phyloP scores from a whole-genome alignment of 768 basidiomycete species.

The Lactifluus rugatus region DNA sequence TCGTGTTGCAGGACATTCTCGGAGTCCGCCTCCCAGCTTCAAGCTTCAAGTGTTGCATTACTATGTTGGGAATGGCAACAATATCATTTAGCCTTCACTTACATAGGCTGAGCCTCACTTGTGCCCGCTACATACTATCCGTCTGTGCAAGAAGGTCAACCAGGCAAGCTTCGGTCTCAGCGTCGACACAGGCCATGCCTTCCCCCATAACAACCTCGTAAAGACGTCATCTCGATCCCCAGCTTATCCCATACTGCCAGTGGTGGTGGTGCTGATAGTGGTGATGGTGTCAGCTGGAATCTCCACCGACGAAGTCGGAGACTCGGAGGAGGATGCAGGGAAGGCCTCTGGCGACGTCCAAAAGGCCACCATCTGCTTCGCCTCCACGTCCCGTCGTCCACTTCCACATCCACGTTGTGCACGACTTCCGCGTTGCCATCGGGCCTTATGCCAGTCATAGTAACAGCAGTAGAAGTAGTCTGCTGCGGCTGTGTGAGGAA shows the following conservation, averaged over 20 bases:
- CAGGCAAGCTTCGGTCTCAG: not conserved
- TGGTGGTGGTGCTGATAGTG: not conserved
- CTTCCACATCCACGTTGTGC: not conserved
- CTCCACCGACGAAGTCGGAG: not conserved
- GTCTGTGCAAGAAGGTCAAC: not conserved
- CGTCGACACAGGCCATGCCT: not conserved
- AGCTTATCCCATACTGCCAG: not conserved
- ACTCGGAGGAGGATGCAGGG: not conserved
- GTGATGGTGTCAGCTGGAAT: not conserved
- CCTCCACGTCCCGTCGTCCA: too few species aligned
- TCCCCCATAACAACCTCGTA: not conserved
- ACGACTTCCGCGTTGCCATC: not conserved
- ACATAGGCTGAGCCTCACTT: too few species aligned
- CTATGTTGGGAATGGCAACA: too few species aligned
- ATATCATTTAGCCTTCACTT: too few species aligned
- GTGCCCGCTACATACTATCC: not conserved
- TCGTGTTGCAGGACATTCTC: constrained; percentile 12
- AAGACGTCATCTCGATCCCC: not conserved
- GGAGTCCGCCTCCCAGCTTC: not conserved
- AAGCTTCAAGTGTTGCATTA: not conserved
- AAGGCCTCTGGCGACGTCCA: constrained; percentile 13
- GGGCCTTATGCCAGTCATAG: not conserved
- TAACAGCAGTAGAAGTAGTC: not conserved
- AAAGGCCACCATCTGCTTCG: constrained; percentile 9
- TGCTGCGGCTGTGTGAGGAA: not conserved